Base-by-base conservation (phyloP, 345 rosid genomes). In the Eucalyptus sp. region DNA sequence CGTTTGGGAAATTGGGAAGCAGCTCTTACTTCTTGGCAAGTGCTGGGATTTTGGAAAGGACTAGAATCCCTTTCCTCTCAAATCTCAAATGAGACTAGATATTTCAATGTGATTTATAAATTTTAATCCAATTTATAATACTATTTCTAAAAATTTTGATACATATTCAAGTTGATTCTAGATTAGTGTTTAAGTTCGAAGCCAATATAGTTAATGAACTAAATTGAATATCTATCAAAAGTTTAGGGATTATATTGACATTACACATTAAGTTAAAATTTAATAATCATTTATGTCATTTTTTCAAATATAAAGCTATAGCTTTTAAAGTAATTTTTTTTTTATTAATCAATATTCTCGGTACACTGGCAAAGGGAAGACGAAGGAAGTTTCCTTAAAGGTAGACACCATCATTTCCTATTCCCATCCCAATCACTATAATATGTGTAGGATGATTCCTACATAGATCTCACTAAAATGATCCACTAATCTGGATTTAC, bases 191-290 rank as follows among this genome's bases (percentile, higher is more conserved):
- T 50, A 50, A 50, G 1, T 15, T 50, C 0, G 8, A 1, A 51
- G 20, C 16, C 0, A 8, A 3, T 56, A 56, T 9, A 24, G 3
- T 56, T 56, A 22, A 56, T 8, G 0, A 0, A 22, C 0, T 54
- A 22, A 9, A 56, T 8, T 9, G 0, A 56, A 22, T 24, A 56
- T 56, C 9, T 8, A 54, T 22, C 0, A 54, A 22, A 54, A 20
- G 2, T 8, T 22, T 9, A 20, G 5, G 2, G 7, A 33, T 33
- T 33, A 33, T 4, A 8, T 56, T 56, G 0, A 4, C 0, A 18
- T 20, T 54, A 33, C 0, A 4, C 0, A 2, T 22, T 22, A 56
- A 0, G 0, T 4, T 56, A 56, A 22, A 56, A 0, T 56, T 24
- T 24, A 56, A 24, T 0, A 10, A 24, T 56, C 4, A 56, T 22